Base-by-base conservation (phyloP, 2,329 filamentous ascomycete species). In the Bipolaris oryzae region DNA sequence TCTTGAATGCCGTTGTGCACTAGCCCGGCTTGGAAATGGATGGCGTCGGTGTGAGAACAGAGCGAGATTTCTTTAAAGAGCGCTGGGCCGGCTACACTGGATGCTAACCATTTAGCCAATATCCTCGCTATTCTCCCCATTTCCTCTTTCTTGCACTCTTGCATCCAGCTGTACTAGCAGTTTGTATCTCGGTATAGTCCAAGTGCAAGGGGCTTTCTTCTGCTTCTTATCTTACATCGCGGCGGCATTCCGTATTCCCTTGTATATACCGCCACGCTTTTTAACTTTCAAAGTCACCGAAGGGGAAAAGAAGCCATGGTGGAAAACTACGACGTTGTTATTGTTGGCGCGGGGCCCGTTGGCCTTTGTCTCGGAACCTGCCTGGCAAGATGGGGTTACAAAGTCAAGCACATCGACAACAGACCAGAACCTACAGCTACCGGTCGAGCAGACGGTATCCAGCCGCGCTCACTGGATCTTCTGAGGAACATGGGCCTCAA, bases 321-420 rank as follows among this genome's bases (percentile, higher is more conserved):
- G 46, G 80, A 84, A 55, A 82, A 79, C 51, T 88, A 87, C 77
- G 87, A 89, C 69, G 84, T 84, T 48, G 92, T 96, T 66, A 92
- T 96, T 64, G 84, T 96, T 53, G 93, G 93, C 62, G 93, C 93
- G 53, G 93, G 93, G 15, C 93, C 93, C 3, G 92, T 93, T 38
- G 93, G 93, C 53, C 85, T 96, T 55, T 88, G 96, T 78, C 84
- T 96, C 21, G 95, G 92, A 7, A 92, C 92, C 28, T 94, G 90
- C 73, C 84, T 97, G 60, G 90, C 91, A 58, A 84, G 92, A 80
- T 96, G 92, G 91, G 93, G 93, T 18, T 97, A 96, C 82, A 92
- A 87, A 76, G 91, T 97, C 77, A 96, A 94, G 81, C 92, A 96
- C 78, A 92, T 96, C 72, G 93, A 96, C 79, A 96, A 96, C 78